phyloP scores from a whole-genome alignment of 2,329 filamentous ascomycete genomes.

The Spiromastix sp. region DNA sequence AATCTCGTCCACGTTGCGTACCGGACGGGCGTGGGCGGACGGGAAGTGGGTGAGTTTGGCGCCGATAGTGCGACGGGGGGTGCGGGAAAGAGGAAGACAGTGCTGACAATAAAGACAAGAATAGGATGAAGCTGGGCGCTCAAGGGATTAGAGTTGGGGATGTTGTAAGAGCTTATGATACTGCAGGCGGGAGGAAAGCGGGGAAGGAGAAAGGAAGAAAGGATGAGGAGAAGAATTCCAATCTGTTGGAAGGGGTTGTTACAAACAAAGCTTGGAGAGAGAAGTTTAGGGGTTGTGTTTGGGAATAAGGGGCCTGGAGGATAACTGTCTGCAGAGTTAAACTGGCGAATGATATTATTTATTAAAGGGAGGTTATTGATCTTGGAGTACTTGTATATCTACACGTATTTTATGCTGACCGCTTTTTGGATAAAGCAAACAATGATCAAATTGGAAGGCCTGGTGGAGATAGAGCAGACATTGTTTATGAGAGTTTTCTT shows the following conservation, averaged over 20 bases:
- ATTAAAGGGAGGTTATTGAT: slow-evolving; percentile 41
- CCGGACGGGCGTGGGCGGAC: slow-evolving; percentile 84
- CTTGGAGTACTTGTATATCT: no score
- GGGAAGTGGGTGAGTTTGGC: slow-evolving; percentile 71
- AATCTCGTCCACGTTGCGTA: slow-evolving; percentile 58
- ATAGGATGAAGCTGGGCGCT: slow-evolving; percentile 23
- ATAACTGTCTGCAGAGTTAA: slow-evolving; percentile 43
- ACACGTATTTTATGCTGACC: no score
- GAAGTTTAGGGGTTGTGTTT: slow-evolving; percentile 35
- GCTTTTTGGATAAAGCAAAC: slow-evolving; percentile 52
- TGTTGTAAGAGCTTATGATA: no score
- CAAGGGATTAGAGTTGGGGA: slow-evolving; percentile 40
- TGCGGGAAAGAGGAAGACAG: slow-evolving; percentile 1
- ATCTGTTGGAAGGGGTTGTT: slow-evolving; percentile 36
- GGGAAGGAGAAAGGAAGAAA: no score
- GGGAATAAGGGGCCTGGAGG: slow-evolving; percentile 26
- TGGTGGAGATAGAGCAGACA: slow-evolving; percentile 45
- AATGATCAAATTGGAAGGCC: slow-evolving; percentile 49
- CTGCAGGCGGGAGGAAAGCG: no score
- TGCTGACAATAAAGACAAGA: slow-evolving; percentile 5
- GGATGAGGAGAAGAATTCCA: slow-evolving; percentile 22
- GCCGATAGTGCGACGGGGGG: slow-evolving; percentile 54
- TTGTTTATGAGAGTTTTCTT: slow-evolving; percentile 52
- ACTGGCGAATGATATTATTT: slow-evolving; percentile 56
- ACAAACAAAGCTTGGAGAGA: slow-evolving; percentile 33